Evolutionary conservation across 345 rosid genomes (phyloP).

Genomic region (Gossypium sturtianum): DNA sequence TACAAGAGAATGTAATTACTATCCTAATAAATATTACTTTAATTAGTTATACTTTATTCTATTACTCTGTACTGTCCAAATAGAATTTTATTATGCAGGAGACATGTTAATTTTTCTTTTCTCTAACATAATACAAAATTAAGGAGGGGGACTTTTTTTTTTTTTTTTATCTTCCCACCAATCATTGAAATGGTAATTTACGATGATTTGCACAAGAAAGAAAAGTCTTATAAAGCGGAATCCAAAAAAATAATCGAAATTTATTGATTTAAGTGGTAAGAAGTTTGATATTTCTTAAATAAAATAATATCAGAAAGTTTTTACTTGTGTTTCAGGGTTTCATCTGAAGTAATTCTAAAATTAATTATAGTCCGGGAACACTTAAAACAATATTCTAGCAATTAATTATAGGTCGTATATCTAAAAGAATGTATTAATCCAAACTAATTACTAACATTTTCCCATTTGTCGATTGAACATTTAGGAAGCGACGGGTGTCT

Average conservation of each 20-base stretch:
- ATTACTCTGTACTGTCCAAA: too few relatives aligned
- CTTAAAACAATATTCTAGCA: neutral
- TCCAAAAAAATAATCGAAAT: neutral
- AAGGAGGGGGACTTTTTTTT: neutral
- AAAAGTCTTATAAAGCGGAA: slow-evolving; percentile 8
- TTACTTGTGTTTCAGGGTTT: too few relatives aligned
- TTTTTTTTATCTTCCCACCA: neutral
- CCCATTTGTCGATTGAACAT: slow-evolving; percentile 10
- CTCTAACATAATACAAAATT: neutral
- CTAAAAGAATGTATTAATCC: neutral
- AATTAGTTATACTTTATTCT: too few relatives aligned
- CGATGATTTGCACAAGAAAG: slow-evolving; percentile 9
- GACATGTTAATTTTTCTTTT: neutral
- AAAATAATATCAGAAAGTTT: too few relatives aligned
- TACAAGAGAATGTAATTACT: too few relatives aligned
- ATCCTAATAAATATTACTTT: too few relatives aligned
- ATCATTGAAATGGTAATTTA: neutral
- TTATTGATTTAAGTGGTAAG: too few relatives aligned
- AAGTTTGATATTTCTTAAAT: too few relatives aligned
- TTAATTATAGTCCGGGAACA: too few relatives aligned
- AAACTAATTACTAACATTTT: slow-evolving; percentile 7
- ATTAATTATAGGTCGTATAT: neutral
- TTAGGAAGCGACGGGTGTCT: slow-evolving; percentile 7
- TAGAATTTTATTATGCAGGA: neutral
- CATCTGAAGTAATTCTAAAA: too few relatives aligned